These are phyloP conservation scores for Cymbidium sinense DNA, from an alignment of 106 monocot species.

Conservation along the genomic window DNA sequence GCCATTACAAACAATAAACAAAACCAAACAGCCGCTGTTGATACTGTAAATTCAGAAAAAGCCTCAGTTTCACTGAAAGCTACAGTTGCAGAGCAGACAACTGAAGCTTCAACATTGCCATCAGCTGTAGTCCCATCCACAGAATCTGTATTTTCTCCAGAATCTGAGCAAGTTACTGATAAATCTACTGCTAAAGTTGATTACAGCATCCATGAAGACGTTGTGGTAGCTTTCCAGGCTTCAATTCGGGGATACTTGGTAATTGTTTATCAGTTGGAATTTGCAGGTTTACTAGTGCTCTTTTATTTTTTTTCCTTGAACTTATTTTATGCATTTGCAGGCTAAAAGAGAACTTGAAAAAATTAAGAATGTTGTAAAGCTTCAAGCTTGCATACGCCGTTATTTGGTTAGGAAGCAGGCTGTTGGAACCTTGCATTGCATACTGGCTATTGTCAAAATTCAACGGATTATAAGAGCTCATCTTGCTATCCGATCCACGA, in stretches of 20 bases:
- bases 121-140: conserved; percentile 8
- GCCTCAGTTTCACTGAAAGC: conserved; percentile 42
- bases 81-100: conserved; percentile 27
- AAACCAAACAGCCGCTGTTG: conserved; percentile 24
- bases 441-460: conserved; percentile 78
- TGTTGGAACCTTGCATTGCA: conserved; percentile 69
- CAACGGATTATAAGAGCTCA: conserved; percentile 69
- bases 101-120: conserved; percentile 13
- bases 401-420: conserved; percentile 72
- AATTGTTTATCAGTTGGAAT: neutral
- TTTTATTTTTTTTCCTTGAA: neutral
- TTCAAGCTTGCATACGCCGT: conserved; percentile 89
- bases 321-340: conserved; percentile 21
- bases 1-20: conserved; percentile 37
- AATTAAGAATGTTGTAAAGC: conserved; percentile 57
- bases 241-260: conserved; percentile 73
- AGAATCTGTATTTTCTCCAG: too few relatives aligned
- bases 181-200: conserved; percentile 13
- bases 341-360: conserved; percentile 48
- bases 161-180: conserved; percentile 7
- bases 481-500: conserved; percentile 14
- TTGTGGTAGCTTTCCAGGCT: conserved; percentile 60
- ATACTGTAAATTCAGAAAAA: conserved; percentile 23
- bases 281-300: neutral
- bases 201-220: conserved; percentile 24